Percentiles rank a stretch among this genome's conserved stretches.
phyloP scores from a whole-genome alignment of 345 rosid species.

The Psidium friedrichsthalianum region DNA sequence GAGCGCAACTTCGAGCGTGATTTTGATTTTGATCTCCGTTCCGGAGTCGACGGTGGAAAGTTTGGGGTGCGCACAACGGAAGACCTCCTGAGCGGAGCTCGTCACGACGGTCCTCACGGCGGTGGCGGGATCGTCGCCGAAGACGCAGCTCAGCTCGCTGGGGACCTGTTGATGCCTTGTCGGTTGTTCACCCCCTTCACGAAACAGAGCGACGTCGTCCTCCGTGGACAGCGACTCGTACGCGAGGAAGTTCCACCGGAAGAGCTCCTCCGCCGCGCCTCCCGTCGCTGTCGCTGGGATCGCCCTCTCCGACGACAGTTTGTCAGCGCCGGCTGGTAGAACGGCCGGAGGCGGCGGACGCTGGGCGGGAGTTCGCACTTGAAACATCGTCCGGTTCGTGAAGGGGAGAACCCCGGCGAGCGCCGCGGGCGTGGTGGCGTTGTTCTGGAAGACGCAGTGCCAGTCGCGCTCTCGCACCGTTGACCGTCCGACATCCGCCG shows the following conservation, averaged over 20 bases:
- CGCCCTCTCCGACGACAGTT: conserved; percentile 1
- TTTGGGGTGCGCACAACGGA: conserved; percentile 57
- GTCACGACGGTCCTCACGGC: conserved; percentile 50
- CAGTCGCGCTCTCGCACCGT: neutral
- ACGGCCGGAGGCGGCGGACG: conserved; percentile 35
- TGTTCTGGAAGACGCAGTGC: conserved; percentile 49
- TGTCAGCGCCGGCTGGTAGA: conserved; percentile 41
- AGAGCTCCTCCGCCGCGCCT: conserved; percentile 20
- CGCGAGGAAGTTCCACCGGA: conserved; percentile 40
- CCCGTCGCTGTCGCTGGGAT: neutral
- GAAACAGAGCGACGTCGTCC: conserved; percentile 61
- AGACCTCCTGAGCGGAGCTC: conserved; percentile 74
- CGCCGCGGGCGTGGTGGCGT: conserved; percentile 36
- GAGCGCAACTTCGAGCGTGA: conserved; percentile 34
- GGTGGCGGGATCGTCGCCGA: conserved; percentile 22
- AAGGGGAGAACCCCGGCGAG: conserved; percentile 37
- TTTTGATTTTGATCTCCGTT: conserved; percentile 10
- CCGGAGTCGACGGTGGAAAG: neutral
- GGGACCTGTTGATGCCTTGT: conserved; percentile 36
- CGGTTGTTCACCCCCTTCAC: conserved; percentile 68
- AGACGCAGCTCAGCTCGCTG: conserved; percentile 46
- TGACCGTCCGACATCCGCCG: conserved; percentile 15
- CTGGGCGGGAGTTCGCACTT: conserved; percentile 44
- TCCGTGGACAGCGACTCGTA: conserved; percentile 69
- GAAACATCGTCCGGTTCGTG: conserved; percentile 37